Evolutionary conservation across 163 green algal genomes (phyloP).

Genomic region (Volvox carteri): DNA sequence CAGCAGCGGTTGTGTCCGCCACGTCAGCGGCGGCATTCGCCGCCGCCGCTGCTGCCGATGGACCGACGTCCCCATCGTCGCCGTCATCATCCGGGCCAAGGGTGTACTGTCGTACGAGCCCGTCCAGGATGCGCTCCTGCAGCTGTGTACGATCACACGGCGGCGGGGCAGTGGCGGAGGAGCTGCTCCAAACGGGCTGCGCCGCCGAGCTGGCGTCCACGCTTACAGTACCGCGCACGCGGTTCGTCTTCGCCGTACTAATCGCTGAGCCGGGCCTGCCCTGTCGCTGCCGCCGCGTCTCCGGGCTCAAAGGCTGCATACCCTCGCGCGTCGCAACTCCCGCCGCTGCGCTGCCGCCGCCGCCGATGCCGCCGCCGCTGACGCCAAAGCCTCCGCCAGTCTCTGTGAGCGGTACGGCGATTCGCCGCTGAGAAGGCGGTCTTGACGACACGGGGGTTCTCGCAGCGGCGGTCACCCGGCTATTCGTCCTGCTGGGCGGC

Average conservation of each 20-base stretch:
- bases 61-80: neutral
- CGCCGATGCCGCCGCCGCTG: neutral
- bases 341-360: neutral
- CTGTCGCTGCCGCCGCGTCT: slow-evolving; percentile 12
- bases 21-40: neutral
- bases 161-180: neutral
- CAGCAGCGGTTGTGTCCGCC: neutral
- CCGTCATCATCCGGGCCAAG: slow-evolving; percentile 1
- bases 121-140: slow-evolving; percentile 45
- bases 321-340: neutral
- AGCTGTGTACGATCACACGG: neutral
- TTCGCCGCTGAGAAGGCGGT: neutral
- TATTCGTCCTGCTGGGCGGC: no score
- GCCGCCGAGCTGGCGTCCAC: neutral
- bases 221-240: neutral
- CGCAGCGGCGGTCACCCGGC: no score
- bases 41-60: neutral
- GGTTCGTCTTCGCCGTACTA: slow-evolving; percentile 39
- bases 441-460: neutral
- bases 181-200: neutral
- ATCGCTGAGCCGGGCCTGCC: neutral
- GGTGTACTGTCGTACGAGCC: slow-evolving; percentile 4
- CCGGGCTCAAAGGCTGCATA: slow-evolving; percentile 12
- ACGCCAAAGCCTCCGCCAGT: neutral
- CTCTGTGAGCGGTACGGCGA: neutral